These are phyloP conservation scores for Lophium mytilinum DNA, from an alignment of 495 filamentous ascomycete species.

Conservation along the genomic window DNA sequence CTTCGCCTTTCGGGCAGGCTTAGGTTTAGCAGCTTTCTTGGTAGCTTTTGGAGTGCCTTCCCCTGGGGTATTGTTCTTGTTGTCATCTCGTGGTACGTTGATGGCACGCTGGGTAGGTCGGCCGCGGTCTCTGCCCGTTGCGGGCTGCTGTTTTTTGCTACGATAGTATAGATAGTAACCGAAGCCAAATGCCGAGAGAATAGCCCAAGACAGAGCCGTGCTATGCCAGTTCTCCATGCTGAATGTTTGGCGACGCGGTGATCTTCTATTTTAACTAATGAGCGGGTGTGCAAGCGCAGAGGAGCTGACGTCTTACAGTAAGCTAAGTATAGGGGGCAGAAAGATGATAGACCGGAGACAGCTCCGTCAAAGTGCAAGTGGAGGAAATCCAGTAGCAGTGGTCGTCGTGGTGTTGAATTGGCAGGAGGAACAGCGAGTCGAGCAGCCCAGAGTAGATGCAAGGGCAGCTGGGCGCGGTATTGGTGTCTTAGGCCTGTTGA, in stretches of 20 bases:
- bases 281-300: neutral
- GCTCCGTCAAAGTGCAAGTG: neutral
- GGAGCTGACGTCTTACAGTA: neutral
- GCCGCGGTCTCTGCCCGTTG: neutral
- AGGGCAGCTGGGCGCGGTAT: neutral
- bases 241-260: neutral
- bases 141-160: constrained; percentile 3
- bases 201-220: neutral
- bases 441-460: neutral
- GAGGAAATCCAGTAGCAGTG: neutral
- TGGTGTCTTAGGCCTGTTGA: neutral
- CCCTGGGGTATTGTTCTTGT: neutral
- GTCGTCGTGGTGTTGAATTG: neutral
- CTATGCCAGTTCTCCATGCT: neutral
- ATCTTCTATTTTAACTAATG: too few species aligned
- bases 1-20: neutral
- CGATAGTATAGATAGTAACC: constrained; percentile 16
- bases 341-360: too few species aligned
- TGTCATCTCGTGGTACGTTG: neutral
- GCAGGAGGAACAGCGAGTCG: neutral
- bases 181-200: constrained; percentile 4
- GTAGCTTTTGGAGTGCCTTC: neutral
- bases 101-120: neutral
- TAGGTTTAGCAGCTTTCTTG: neutral
- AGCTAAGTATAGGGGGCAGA: neutral